Base-by-base conservation (phyloP, 768 basidiomycete species). In the Lanmaoa rubissima region DNA sequence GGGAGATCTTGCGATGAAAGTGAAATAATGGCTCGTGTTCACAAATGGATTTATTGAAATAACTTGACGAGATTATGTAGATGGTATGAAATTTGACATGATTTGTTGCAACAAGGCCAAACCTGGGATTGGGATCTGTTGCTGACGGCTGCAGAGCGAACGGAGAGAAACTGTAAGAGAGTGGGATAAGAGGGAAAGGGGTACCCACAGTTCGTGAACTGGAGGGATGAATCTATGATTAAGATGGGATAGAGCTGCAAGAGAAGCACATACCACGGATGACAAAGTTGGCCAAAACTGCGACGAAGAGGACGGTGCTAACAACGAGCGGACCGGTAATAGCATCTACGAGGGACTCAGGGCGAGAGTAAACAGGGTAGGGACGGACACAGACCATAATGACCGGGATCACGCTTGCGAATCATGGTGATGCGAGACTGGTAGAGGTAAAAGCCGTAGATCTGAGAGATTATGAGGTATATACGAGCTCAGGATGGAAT, bases 351-450 rank as follows among this genome's bases (percentile, higher is more conserved):
- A 46, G 35, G 19, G 10, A 14, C 36, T 64, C 26, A 48, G 56
- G 36, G 53, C 45, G 10, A 38, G 28, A 9, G 31, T 9, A 11
- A 16, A 49, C 19, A n/a, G 44, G 40, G n/a, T 1, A 21, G 21
- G 24, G 28, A 72, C 78, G 43, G 53, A 17, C 8, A 63, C 61
- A 1, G 40, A 97, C 94, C 94, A 62, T 97, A 97, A 65, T 90
- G 85, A 0, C 92, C 90, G 28, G 93, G 88, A 73, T 94, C 90
- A 46, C 95, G 79, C 59, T 87, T 83, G 13, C 90, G 87, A 60
- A 99, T 98, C 85, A 94, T 87, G 46, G 88, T 88, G 52, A 98
- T 84, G 44, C 97, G 84, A 57, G 86, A 81, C 69, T 98, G 92
- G 68, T 96, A 98, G 42, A 98, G 73, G 1, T 72, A 73, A 72